phyloP scores from a whole-genome alignment of 2,329 filamentous ascomycete genomes.

The Diplodia intermedia region DNA sequence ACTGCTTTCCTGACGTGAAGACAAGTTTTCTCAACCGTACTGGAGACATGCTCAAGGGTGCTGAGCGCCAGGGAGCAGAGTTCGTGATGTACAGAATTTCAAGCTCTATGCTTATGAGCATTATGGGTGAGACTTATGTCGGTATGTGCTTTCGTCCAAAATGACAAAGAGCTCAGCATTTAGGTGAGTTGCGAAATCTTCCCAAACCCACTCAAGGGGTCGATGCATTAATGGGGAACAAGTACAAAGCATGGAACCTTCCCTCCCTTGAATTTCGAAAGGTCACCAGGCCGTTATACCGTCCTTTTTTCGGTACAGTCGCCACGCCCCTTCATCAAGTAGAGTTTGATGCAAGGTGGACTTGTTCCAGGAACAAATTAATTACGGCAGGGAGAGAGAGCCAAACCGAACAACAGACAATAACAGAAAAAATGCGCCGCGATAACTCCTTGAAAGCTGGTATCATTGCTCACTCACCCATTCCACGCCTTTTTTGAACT shows the following conservation, averaged over 20 bases:
- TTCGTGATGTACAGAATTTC: too few relatives aligned
- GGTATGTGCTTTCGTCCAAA: background rate
- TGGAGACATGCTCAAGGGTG: background rate
- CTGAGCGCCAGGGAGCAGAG: too few relatives aligned
- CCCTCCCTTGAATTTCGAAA: background rate
- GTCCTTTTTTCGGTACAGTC: background rate
- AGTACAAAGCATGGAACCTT: background rate
- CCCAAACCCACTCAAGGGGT: background rate
- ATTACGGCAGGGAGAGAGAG: background rate
- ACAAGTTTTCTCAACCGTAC: background rate
- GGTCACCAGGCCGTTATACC: background rate
- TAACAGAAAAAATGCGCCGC: background rate
- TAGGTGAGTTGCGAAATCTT: background rate
- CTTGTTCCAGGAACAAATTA: background rate
- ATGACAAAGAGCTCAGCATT: background rate
- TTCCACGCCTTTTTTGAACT: constrained; percentile 24
- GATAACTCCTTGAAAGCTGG: constrained; percentile 6
- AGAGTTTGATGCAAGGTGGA: background rate
- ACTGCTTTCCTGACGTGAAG: background rate
- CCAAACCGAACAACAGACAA: background rate
- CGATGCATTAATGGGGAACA: constrained; percentile 11
- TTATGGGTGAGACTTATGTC: background rate
- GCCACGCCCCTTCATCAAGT: background rate
- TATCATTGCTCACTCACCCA: constrained; percentile 22
- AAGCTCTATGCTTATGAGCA: too few relatives aligned